Base-by-base conservation (phyloP, 179 eudicot genomes). In the Beta macrorhiza region DNA sequence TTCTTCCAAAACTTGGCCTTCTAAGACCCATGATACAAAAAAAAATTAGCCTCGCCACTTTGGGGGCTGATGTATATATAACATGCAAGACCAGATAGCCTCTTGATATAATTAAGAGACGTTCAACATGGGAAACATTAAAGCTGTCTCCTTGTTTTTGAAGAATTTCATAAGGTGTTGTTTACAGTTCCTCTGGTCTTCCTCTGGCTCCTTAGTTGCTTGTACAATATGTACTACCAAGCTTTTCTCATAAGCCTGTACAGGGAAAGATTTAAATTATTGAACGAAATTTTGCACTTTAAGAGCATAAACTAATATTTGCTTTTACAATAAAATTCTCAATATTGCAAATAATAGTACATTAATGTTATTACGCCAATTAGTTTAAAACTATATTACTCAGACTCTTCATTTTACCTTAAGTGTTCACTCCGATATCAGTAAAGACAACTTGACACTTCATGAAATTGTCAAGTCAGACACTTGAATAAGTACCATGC, bases 231-330 rank as follows among this genome's bases (percentile, higher is more conserved):
- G 87, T 57, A 78, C 84, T 82, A 87, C 82, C 85, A 90, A 85
- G 81, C 90, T 89, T 75, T 81, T 85, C 83, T 90, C 90, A 67
- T 79, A 78, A 13, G 86, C 89, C 93, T 90, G 86, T 61, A 51
- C 72, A 79, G 29, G 5, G 5, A 72, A 63, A 25, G 8, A 59
- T 64, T 81, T 63, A 19, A 1, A 25, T 59, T 22, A 63, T 56
- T 11, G 15, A 12, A 56, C 9, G 59, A 56, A 14, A 56, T 56
- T 56, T 56, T 56, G 59, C 59, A 15, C 59, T 11, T 14, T 56
- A 56, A 11, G 4, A 11, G 59, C 17, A 11, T 15, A 11, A 56
- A 10, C 15, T 12, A 8, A 56, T 15, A 11, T 56, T 56, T 11
- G 4, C 59, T 56, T 56, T 7, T 13, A 56, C 1, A 56, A 11